Conservation (phyloP, 2,329 filamentous ascomycete genomes). For the Colletotrichum eremochloae region DNA sequence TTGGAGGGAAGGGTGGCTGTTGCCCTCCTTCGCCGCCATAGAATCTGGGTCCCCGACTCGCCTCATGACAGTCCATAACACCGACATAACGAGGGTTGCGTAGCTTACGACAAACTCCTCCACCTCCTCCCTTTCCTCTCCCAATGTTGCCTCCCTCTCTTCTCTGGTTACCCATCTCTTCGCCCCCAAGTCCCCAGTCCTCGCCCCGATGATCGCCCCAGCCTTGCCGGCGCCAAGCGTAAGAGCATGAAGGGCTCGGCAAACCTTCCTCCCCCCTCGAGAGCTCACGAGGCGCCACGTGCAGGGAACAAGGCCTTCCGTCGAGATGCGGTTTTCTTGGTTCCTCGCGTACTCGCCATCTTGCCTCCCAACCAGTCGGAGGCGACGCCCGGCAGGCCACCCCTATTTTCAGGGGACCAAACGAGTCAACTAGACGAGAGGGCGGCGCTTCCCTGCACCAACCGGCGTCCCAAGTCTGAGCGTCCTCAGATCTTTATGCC, state of each 20-base stretch:
- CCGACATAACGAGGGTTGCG: conserved; percentile 10
- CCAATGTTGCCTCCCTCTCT: neutral
- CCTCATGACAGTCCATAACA: conserved; percentile 23
- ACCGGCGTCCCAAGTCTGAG: conserved; percentile 40
- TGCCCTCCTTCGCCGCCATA: conserved; percentile 17
- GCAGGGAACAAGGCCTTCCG: conserved; percentile 24
- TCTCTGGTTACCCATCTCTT: conserved; percentile 2
- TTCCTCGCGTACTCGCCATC: conserved; percentile 6
- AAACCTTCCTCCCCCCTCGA: conserved; percentile 35
- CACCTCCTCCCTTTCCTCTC: neutral
- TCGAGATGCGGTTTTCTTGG: conserved; percentile 20
- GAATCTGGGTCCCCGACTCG: conserved; percentile 16
- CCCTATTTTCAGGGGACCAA: conserved; percentile 32
- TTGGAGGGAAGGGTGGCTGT: conserved; percentile 1
- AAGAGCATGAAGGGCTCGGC: conserved; percentile 40
- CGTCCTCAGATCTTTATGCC: conserved; percentile 41
- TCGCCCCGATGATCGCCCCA: conserved; percentile 30
- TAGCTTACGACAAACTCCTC: neutral
- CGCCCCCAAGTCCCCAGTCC: conserved; percentile 19
- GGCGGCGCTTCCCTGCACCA: conserved; percentile 32
- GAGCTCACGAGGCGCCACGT: conserved; percentile 37
- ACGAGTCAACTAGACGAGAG: conserved; percentile 36
- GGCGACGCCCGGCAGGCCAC: conserved; percentile 32
- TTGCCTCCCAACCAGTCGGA: conserved; percentile 33
- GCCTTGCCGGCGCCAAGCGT: conserved; percentile 38